These are phyloP conservation scores for Irpex sp. DNA, from an alignment of 1,284 basidiomycete species.

Conservation along the genomic window DNA sequence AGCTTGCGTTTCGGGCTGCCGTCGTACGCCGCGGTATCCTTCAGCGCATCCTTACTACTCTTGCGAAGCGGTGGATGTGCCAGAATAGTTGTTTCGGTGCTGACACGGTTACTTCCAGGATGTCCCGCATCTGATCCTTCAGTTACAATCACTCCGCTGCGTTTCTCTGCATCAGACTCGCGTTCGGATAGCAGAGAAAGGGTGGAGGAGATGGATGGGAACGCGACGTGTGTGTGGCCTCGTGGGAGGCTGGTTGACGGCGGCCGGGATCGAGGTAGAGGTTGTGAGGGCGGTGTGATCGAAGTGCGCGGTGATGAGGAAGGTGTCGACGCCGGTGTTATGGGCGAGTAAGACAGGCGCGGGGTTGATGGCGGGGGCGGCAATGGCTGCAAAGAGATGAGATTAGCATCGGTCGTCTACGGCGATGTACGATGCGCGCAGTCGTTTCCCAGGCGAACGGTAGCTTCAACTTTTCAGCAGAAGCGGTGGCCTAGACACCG, in stretches of 20 bases:
- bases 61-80: slow-evolving; percentile 9
- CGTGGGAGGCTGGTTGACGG: slow-evolving; percentile 10
- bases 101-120: not conserved
- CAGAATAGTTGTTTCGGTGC: slow-evolving; percentile 12
- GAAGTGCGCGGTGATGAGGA: slow-evolving; percentile 15
- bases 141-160: slow-evolving; percentile 24
- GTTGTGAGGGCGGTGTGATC: slow-evolving; percentile 5
- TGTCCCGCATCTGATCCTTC: not conserved
- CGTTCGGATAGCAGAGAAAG: slow-evolving; percentile 27
- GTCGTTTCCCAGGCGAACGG: not conserved
- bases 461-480: not conserved
- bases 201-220: slow-evolving; percentile 29
- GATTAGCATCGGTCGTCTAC: not conserved
- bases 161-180: slow-evolving; percentile 22
- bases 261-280: slow-evolving; percentile 7
- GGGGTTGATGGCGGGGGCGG: slow-evolving; percentile 13
- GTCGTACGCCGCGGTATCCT: not conserved
- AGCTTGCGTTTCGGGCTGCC: slow-evolving; percentile 17
- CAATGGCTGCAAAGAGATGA: slow-evolving; percentile 12
- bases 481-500: not conserved
- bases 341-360: slow-evolving; percentile 7
- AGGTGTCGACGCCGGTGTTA: slow-evolving; percentile 7
- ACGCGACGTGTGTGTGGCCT: slow-evolving; percentile 21
- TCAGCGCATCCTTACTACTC: slow-evolving; percentile 11
- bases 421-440: not conserved